Evolutionary conservation across 768 basidiomycete genomes (phyloP), one percentile per base, ranked within the genome.

Genomic region (Amanita brunnescens): DNA sequence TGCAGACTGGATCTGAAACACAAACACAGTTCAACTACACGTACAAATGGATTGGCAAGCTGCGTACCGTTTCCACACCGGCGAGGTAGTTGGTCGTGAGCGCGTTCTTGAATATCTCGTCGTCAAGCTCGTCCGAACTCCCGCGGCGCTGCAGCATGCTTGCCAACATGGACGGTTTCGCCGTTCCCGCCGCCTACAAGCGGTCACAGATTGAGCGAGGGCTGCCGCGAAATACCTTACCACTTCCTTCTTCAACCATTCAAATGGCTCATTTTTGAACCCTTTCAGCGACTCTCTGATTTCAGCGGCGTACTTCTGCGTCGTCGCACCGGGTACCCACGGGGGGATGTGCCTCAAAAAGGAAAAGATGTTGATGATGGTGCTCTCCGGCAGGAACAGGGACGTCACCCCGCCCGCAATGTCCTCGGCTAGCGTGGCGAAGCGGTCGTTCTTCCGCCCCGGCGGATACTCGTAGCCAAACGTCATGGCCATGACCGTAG

Each of bases 251-350:
- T 26, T 30, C 3, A n/a, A 23, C 13, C 30, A 32, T 18, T 45
- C 44, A n/a, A 47, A 46, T 14, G 16, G 35, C 21, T 52, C 54
- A 5, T 48, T 39, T 24, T 24, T 32, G 14, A 43, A 29, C n/a
- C n/a, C n/a, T n/a, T n/a, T 37, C 7, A 10, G 12, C 37, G 2
- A 2, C 18, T 12, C 6, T n/a, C 41, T 41, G 6, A 49, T 6
- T 2, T 30, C 6, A n/a, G 33, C 40, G 23, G 38, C 54, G 3
- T 13, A 13, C 41, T 20, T 52, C 43, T 56, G 52, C 41, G 52
- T 48, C 2, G 40, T 35, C 7, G 51, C 40, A 2, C 55, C 51
- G 13, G 55, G 55, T 23, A 55, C 24, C 55, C 55, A 55, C 2
- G 40, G 37, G 3, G 55, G 55, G 3, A 55, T 23, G 34, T 53